Evolutionary conservation across 1,284 basidiomycete genomes (phyloP), one percentile per base, ranked within the genome.

Genomic region (Ustilago bromivora): DNA sequence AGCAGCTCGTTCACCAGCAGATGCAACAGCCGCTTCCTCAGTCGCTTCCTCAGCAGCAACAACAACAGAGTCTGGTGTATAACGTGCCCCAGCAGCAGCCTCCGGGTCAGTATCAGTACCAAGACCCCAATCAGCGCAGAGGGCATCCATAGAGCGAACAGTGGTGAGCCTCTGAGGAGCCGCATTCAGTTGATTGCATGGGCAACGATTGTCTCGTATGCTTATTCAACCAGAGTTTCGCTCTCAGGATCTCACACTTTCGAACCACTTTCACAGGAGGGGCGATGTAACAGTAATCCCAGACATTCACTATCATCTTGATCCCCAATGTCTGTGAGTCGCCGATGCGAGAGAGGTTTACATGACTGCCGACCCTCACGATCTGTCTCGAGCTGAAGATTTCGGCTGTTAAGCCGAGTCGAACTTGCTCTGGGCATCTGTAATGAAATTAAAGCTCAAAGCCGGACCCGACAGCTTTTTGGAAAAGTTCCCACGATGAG

Each of bases 401-500:
- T 28, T 38, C 1, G 36, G 36, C 13, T 41, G 40, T 41, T 41
- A 41, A 12, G 40, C 40, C 40, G 40, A 41, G 13, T 17, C 17
- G 40, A 41, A 15, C 40, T 41, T 41, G 36, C 36, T 38, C 12
- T 41, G 15, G 6, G 40, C 15, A 17, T 17, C 40, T 28, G 23
- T 2, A 28, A 28, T 28, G 23, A 28, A 28, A 28, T 28, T 28
- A 3, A 28, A 28, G 2, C 23, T 28, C 23, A 28, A 28, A 41
- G 15, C 4, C 62, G 41, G 51, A 53, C 1, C 51, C 51, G 51
- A 53, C 1, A 13, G 6, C 3, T 5, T 4, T 17, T 4, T 36
- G 6, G 32, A 54, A 54, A 54, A 54, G 3, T 70, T 70, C 67
- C 67, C 67, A 70, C 67, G 67, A 46, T 52, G 23, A 0, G 3